Evolutionary conservation across 768 basidiomycete species (phyloP).

Genomic region (Podaxis rugospora): DNA sequence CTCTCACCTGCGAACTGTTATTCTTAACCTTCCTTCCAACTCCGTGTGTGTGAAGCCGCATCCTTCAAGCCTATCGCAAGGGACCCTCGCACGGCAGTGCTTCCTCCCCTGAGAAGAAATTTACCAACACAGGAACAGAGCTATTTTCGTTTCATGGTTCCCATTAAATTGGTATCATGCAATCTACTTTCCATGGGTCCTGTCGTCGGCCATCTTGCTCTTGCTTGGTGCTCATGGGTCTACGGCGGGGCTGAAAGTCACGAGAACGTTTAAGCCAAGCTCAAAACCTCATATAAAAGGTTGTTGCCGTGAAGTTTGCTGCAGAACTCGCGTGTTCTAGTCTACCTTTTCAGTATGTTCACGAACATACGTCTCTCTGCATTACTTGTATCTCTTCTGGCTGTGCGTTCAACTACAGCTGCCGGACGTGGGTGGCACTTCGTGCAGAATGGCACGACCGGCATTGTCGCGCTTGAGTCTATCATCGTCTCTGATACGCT

Average conservation of each 20-base stretch:
- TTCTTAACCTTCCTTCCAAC: background rate
- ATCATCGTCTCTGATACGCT: conserved; percentile 26
- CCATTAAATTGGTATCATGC: background rate
- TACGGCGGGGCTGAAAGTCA: background rate
- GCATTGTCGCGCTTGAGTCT: conserved; percentile 24
- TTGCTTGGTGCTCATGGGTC: background rate
- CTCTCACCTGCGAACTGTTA: background rate
- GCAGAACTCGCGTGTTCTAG: background rate
- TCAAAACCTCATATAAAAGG: background rate
- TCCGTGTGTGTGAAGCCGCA: background rate
- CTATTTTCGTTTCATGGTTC: background rate
- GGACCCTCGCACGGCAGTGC: conserved; percentile 2
- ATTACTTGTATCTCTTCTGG: background rate
- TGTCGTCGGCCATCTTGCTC: background rate
- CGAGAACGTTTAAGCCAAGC: background rate
- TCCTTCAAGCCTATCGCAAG: background rate
- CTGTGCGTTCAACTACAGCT: background rate
- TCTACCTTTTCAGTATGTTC: background rate
- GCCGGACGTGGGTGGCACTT: conserved; percentile 21
- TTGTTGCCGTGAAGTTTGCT: background rate
- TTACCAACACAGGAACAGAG: background rate
- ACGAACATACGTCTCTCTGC: background rate
- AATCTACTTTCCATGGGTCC: background rate
- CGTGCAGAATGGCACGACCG: conserved; percentile 25
- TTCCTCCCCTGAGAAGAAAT: background rate